phyloP scores from a whole-genome alignment of 2,329 filamentous ascomycete species.

The Colletotrichum filicis region DNA sequence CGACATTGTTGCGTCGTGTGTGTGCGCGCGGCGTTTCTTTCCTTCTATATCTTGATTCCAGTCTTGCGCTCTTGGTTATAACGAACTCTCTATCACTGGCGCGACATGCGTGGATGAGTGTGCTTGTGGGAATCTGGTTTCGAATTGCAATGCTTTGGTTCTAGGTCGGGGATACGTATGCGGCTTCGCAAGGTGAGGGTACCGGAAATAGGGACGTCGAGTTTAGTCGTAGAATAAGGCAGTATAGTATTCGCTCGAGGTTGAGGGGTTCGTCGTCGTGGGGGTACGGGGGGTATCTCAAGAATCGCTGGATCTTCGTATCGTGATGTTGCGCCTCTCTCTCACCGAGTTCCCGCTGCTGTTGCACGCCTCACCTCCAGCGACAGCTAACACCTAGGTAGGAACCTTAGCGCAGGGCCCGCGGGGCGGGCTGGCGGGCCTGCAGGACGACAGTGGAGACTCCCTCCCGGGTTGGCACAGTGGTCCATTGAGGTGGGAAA shows the following conservation, averaged over 20 bases:
- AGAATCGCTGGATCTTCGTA: not conserved
- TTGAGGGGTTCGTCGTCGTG: not conserved
- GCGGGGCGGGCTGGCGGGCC: slow-evolving; percentile 5
- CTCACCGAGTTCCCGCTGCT: slow-evolving; percentile 9
- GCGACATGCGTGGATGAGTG: not conserved
- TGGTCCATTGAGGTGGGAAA: slow-evolving; percentile 15
- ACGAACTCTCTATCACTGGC: not conserved
- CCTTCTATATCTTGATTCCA: not conserved
- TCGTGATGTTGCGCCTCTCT: not conserved
- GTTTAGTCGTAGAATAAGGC: too few species aligned
- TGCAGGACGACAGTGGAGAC: slow-evolving; percentile 7
- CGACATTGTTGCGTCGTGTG: slow-evolving; percentile 72
- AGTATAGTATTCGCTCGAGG: not conserved
- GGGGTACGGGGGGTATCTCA: not conserved
- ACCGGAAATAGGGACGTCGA: too few species aligned
- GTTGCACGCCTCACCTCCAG: not conserved
- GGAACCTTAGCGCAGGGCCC: not conserved
- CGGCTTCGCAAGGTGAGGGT: too few species aligned
- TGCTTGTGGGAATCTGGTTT: not conserved
- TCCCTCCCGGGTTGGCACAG: not conserved
- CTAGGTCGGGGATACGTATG: too few species aligned
- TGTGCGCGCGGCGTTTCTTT: not conserved
- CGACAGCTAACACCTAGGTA: not conserved
- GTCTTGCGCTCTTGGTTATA: too few species aligned
- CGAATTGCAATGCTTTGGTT: too few species aligned